Conservation (phyloP, 2,329 filamentous ascomycete genomes). For the Diplocarpon rosae region DNA sequence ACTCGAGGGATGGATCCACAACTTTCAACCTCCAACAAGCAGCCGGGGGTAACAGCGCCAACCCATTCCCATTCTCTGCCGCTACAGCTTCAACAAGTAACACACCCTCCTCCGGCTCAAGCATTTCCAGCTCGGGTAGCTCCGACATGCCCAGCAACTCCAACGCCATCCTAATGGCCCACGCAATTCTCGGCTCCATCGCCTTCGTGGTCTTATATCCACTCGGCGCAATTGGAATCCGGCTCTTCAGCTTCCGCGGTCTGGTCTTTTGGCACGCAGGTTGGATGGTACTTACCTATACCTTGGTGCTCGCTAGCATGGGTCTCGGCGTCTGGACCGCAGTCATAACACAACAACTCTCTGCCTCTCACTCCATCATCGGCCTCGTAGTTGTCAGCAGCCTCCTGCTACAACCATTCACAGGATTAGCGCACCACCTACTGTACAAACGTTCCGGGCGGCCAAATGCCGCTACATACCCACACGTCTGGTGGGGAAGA, state of each 20-base stretch:
- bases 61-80: conserved; percentile 17
- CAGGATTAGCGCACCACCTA: conserved; percentile 46
- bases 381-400: conserved; percentile 43
- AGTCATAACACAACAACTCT: background rate
- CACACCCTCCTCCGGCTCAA: background rate
- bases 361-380: conserved; percentile 38
- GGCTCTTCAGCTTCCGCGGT: conserved; percentile 38
- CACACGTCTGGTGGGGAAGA: conserved; percentile 51
- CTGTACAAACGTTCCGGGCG: conserved; percentile 35
- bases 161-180: conserved; percentile 26
- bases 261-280: conserved; percentile 38
- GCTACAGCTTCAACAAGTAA: conserved; percentile 4
- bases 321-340: conserved; percentile 42
- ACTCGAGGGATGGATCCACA: conserved; percentile 33
- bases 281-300: conserved; percentile 43
- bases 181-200: conserved; percentile 48
- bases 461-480: conserved; percentile 39
- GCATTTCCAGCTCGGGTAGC: background rate
- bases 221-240: conserved; percentile 49
- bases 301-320: conserved; percentile 48
- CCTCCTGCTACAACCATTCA: conserved; percentile 44
- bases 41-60: conserved; percentile 33
- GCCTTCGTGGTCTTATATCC: conserved; percentile 49
- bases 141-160: too few species aligned
- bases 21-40: conserved; percentile 37